Percentiles rank a stretch among this genome's conserved stretches.
phyloP scores from a whole-genome alignment of 352 stramenopile species.

The Phytopythium boreale region DNA sequence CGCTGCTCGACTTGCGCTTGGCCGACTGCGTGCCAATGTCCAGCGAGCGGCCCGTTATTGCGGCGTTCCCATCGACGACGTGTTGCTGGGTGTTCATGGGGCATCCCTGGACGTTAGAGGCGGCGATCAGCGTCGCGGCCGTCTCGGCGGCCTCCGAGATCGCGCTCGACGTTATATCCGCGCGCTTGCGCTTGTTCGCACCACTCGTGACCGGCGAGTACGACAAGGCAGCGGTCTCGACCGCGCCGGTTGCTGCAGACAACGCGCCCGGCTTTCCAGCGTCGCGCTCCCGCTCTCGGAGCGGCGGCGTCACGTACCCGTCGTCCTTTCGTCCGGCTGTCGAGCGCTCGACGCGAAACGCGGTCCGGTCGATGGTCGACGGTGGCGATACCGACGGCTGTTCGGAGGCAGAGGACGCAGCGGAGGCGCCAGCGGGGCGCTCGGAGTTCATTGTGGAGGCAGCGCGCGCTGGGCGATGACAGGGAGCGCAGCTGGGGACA shows the following conservation, averaged over 20 bases:
- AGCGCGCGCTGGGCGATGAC: not conserved
- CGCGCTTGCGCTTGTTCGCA: not conserved
- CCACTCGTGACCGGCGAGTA: not conserved
- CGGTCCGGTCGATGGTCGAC: too few species aligned
- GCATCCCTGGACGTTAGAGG: not conserved
- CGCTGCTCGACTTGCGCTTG: slow-evolving; percentile 50
- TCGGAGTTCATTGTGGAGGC: not conserved
- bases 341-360: too few species aligned
- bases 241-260: not conserved
- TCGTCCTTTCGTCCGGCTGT: slow-evolving; percentile 4
- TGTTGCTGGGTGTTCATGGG: slow-evolving; percentile 3
- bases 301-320: slow-evolving; percentile 21
- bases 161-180: not conserved
- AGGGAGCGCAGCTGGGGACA: not conserved
- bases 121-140: not conserved
- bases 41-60: not conserved
- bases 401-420: not conserved
- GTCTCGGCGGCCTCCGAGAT: slow-evolving; percentile 1
- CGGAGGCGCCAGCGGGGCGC: not conserved
- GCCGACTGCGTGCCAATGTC: not conserved
- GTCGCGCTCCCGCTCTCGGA: slow-evolving; percentile 14
- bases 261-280: not conserved
- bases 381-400: not conserved
- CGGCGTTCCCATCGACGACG: not conserved
- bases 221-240: not conserved